These are phyloP conservation scores for Apiospora hydei DNA, from an alignment of 2,329 filamentous ascomycete species.

Conservation along the genomic window DNA sequence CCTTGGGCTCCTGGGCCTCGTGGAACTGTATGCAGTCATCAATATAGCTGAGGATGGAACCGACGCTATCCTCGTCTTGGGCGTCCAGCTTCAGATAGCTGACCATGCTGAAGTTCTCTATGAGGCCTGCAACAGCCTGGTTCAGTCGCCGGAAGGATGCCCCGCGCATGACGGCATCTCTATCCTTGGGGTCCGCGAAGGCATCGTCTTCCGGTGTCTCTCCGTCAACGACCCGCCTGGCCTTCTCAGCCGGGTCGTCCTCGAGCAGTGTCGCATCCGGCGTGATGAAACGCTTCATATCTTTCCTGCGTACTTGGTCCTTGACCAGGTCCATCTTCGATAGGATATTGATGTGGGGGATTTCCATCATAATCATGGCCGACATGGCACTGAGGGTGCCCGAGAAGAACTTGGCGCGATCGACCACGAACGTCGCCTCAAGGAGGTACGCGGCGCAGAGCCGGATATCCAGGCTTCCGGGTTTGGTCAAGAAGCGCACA, in stretches of 20 bases:
- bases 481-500: conserved; percentile 79
- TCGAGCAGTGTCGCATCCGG: conserved; percentile 85
- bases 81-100: conserved; percentile 91
- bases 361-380: conserved; percentile 97
- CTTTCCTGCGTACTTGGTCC: conserved; percentile 84
- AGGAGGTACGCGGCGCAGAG: conserved; percentile 94
- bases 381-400: conserved; percentile 97
- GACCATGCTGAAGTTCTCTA: conserved; percentile 98
- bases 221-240: conserved; percentile 43
- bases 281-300: conserved; percentile 88
- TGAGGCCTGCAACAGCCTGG: conserved; percentile 85
- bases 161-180: conserved; percentile 78
- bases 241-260: conserved; percentile 71
- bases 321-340: conserved; percentile 98
- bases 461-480: conserved; percentile 84
- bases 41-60: conserved; percentile 64
- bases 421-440: conserved; percentile 93
- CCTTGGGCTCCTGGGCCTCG: conserved; percentile 44
- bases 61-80: conserved; percentile 91
- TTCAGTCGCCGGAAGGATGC: conserved; percentile 84
- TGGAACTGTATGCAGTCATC: conserved; percentile 56
- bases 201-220: conserved; percentile 59
- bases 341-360: conserved; percentile 94
- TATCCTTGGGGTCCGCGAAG: conserved; percentile 67
- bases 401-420: conserved; percentile 96